Percentiles rank a stretch among this genome's conserved stretches.
Conservation (phyloP, 306 rosid genomes). For the Quercus engelmannii region DNA sequence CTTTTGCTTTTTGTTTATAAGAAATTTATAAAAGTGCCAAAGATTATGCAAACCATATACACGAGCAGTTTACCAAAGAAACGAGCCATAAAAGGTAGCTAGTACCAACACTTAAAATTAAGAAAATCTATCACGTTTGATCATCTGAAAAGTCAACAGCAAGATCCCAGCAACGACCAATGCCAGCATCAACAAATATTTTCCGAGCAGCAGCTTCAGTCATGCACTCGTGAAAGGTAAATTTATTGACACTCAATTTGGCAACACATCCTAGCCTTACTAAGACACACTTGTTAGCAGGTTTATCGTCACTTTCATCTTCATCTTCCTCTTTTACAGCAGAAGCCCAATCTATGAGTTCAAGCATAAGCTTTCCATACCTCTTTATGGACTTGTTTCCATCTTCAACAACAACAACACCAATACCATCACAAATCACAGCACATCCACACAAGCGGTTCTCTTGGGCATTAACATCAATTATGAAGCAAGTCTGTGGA, state of each 20-base stretch:
- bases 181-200: constrained; percentile 76
- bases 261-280: constrained; percentile 98
- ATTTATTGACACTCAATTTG: constrained; percentile 65
- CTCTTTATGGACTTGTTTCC: constrained; percentile 91
- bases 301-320: constrained; percentile 58
- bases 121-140: background rate
- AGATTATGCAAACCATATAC: background rate
- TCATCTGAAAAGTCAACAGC: constrained; percentile 66
- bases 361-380: constrained; percentile 83
- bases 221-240: constrained; percentile 79
- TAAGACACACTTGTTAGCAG: constrained; percentile 64
- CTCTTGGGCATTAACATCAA: constrained; percentile 82
- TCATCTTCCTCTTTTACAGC: constrained; percentile 69
- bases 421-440: constrained; percentile 70
- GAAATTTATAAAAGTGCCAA: background rate
- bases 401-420: constrained; percentile 81
- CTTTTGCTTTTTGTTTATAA: background rate
- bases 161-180: constrained; percentile 92
- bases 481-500: constrained; percentile 78
- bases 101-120: background rate
- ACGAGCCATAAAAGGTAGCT: background rate
- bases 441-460: constrained; percentile 85
- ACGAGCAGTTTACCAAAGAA: background rate
- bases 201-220: constrained; percentile 89
- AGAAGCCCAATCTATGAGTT: constrained; percentile 77